Percentiles rank a stretch among this genome's conserved stretches.
These are phyloP conservation scores for Candida labiduridarum DNA, from an alignment of 1,139 yeast genomes.

Conservation along the genomic window DNA sequence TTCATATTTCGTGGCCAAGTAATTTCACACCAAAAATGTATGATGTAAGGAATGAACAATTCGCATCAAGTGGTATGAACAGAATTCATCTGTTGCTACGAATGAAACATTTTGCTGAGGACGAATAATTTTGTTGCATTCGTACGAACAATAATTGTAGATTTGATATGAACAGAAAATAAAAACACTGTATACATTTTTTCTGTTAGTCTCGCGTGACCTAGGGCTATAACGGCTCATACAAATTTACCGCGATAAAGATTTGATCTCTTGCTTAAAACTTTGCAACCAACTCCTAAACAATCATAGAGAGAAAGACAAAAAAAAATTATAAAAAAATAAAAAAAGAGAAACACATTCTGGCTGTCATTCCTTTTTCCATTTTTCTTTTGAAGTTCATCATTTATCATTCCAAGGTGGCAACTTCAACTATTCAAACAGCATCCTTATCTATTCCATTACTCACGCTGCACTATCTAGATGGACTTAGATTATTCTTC, in stretches of 20 bases:
- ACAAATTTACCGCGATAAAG: not conserved
- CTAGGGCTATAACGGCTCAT: not conserved
- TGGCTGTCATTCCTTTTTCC: not conserved
- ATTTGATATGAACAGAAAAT: no score
- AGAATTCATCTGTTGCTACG: no score
- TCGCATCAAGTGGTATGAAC: no score
- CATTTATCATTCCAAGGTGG: not conserved
- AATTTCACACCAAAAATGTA: no score
- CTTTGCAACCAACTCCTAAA: conserved; percentile 7
- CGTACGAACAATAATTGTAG: no score
- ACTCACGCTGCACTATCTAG: not conserved
- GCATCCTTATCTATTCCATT: not conserved
- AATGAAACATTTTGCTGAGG: no score
- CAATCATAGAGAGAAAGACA: not conserved
- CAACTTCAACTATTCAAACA: conserved; percentile 1
- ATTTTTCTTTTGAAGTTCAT: not conserved
- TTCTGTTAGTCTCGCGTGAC: not conserved
- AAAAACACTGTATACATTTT: no score
- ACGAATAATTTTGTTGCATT: no score
- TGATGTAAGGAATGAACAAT: no score
- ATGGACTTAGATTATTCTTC: conserved; percentile 10
- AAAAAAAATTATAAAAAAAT: not conserved
- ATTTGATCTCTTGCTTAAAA: not conserved
- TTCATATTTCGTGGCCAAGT: no score
- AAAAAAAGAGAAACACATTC: not conserved